Evolutionary conservation across 192 early-diverging fungal genomes (phyloP).

Genomic region (Linnemannia zychae): DNA sequence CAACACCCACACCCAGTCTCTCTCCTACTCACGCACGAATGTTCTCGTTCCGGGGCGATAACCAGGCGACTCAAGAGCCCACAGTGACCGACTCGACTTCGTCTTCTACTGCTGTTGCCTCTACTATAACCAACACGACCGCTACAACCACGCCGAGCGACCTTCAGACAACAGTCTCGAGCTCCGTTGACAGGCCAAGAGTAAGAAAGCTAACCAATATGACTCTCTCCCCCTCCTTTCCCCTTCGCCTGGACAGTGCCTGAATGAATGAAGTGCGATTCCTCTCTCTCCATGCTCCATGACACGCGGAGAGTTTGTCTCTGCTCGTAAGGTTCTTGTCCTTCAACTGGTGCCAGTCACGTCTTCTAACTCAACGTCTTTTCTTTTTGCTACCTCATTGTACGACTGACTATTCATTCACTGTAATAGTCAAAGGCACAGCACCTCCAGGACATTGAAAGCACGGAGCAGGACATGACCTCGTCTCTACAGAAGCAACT

Average conservation of each 20-base stretch:
- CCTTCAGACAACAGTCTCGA: neutral
- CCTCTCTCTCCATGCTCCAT: neutral
- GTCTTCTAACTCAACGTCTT: neutral
- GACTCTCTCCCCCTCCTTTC: neutral
- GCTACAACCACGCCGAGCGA: neutral
- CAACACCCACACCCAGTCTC: neutral
- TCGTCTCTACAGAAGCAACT: slow-evolving; percentile 58
- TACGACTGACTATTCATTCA: neutral
- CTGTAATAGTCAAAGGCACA: slow-evolving; percentile 45
- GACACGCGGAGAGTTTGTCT: neutral
- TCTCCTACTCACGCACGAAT: neutral
- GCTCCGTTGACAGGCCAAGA: neutral
- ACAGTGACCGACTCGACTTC: neutral
- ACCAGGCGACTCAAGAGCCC: neutral
- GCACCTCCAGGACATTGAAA: slow-evolving; percentile 54
- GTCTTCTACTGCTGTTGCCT: neutral
- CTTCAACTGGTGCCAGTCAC: neutral
- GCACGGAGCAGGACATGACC: slow-evolving; percentile 55
- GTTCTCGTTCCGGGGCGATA: slow-evolving; percentile 5
- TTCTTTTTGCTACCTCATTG: neutral
- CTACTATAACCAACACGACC: neutral
- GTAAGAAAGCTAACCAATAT: slow-evolving; percentile 1
- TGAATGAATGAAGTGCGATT: neutral
- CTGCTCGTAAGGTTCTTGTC: neutral
- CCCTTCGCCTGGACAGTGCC: neutral